A percentile compares a stretch with the other conserved stretches of the same genome.
phyloP scores from a whole-genome alignment of 2,329 filamentous ascomycete genomes.

The Dothidotthia symphoricarpi region DNA sequence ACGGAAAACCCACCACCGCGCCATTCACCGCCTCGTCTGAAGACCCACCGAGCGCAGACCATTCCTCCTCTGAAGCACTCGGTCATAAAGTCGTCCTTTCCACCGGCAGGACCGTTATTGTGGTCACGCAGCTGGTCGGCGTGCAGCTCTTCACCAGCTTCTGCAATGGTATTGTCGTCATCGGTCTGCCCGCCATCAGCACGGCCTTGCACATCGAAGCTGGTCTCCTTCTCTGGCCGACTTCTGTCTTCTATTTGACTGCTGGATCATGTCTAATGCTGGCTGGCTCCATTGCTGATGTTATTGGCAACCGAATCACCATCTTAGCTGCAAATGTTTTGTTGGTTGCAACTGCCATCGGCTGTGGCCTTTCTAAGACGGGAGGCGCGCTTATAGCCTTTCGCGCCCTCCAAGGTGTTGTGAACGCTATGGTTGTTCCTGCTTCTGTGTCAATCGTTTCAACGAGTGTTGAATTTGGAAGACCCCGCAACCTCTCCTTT shows the following conservation, averaged over 20 bases:
- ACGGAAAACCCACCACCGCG: too few species aligned
- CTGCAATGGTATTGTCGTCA: conserved; percentile 44
- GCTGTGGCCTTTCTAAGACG: conserved; percentile 46
- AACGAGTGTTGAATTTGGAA: conserved; percentile 21
- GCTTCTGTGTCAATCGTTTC: conserved; percentile 50
- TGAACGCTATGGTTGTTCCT: conserved; percentile 49
- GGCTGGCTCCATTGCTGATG: conserved; percentile 52
- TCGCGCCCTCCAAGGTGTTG: conserved; percentile 50
- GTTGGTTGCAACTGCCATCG: conserved; percentile 46
- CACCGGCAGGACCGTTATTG: too few species aligned
- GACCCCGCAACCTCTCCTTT: conserved; percentile 35
- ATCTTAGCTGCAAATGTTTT: conserved; percentile 47
- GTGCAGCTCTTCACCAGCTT: conserved; percentile 33
- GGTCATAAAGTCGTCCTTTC: too few species aligned
- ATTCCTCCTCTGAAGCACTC: too few species aligned
- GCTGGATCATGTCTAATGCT: conserved; percentile 52
- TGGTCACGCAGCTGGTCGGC: too few species aligned
- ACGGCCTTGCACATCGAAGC: conserved; percentile 26
- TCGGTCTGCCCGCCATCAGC: conserved; percentile 47
- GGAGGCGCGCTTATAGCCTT: conserved; percentile 47
- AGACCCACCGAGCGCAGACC: too few species aligned
- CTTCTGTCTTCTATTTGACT: conserved; percentile 42
- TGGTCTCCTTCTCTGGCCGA: conserved; percentile 36
- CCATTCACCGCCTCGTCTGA: too few species aligned
- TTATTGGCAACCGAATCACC: conserved; percentile 48